Evolutionary conservation across 495 filamentous ascomycete genomes (phyloP).

Genomic region (Wilcoxina mikolae): DNA sequence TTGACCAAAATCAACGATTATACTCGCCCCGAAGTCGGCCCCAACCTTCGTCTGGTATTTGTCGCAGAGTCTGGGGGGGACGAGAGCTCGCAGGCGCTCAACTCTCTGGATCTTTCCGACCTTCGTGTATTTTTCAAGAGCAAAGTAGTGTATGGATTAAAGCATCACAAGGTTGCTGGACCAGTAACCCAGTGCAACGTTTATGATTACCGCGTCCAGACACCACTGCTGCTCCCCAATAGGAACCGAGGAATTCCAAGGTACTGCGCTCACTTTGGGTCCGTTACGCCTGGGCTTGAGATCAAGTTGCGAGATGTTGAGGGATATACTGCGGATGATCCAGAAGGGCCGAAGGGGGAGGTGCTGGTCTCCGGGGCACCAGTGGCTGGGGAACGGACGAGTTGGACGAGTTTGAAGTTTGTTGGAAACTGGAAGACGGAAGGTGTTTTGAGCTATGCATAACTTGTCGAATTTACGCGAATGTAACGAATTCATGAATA

Average conservation of each 20-base stretch:
- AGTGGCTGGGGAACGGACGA: conserved; percentile 41
- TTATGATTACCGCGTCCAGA: conserved; percentile 65
- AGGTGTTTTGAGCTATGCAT: conserved; percentile 24
- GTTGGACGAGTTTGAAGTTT: conserved; percentile 44
- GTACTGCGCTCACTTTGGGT: conserved; percentile 59
- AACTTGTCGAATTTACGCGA: too few relatives aligned
- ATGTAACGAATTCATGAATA: too few relatives aligned
- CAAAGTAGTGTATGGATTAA: conserved; percentile 71
- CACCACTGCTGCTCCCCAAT: conserved; percentile 20
- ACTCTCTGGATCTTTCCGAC: conserved; percentile 55
- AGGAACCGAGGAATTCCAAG: conserved; percentile 28
- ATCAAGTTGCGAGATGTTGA: conserved; percentile 50
- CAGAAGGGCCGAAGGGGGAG: conserved; percentile 33
- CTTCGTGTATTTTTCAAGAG: conserved; percentile 65
- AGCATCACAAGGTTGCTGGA: conserved; percentile 67
- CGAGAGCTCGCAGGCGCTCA: conserved; percentile 40
- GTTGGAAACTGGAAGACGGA: conserved; percentile 33
- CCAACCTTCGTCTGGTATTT: conserved; percentile 60
- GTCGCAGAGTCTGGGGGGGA: conserved; percentile 44
- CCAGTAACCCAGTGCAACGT: conserved; percentile 69
- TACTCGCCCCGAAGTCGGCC: conserved; percentile 45
- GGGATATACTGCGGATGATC: conserved; percentile 44
- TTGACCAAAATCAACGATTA: conserved; percentile 50
- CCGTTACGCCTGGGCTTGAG: conserved; percentile 66
- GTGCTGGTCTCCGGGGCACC: conserved; percentile 51